Evolutionary conservation across 2,329 filamentous ascomycete species (phyloP), one percentile per base, ranked within the genome.

Genomic region (Zalaria obscura): DNA sequence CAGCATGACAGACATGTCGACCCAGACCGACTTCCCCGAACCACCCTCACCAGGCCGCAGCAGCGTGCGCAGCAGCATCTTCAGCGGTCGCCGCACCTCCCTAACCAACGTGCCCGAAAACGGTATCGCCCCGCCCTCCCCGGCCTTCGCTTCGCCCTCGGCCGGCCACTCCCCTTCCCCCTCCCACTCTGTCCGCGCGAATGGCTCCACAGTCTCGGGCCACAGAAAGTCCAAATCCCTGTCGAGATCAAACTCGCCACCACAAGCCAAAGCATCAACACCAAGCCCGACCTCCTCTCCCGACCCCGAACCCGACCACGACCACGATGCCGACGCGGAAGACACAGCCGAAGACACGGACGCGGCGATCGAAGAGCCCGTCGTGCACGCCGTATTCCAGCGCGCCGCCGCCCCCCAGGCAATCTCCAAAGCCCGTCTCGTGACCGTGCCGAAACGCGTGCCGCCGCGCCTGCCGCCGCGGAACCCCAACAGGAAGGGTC

Each of bases 391-490:
- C 52, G 73, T 84, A 5, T 18, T 18, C 18, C 72, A 76, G 40
- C 72, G 76, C 34, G 68, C 75, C 35, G 40, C 46, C 5, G 48
- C 50, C 4, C 50, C 55, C 11, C 49, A 54, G 36, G 50, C 50
- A n/a, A 48, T 58, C 27, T 80, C 77, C 33, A 81, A 83, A 54
- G 84, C 86, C 25, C 80, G 81, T 39, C 68, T 95, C 39, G 84
- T 95, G 27, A 87, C 77, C 36, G 93, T 95, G 44, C 78, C 83
- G 8, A 93, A 89, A 63, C 75, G 86, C 31, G 62, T 79, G 1
- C 76, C 85, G 1, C 86, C 88, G 1, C 78, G 83, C 5, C 71
- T 94, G 8, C 88, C 88, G 1, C 71, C 76, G 3, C 72, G 87
- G 38, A 93, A 83, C 55, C 81, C 85, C 1, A 78, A 78, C 45